Base-by-base conservation (phyloP, 169 alveolate genomes). In the Plasmodium inui region DNA sequence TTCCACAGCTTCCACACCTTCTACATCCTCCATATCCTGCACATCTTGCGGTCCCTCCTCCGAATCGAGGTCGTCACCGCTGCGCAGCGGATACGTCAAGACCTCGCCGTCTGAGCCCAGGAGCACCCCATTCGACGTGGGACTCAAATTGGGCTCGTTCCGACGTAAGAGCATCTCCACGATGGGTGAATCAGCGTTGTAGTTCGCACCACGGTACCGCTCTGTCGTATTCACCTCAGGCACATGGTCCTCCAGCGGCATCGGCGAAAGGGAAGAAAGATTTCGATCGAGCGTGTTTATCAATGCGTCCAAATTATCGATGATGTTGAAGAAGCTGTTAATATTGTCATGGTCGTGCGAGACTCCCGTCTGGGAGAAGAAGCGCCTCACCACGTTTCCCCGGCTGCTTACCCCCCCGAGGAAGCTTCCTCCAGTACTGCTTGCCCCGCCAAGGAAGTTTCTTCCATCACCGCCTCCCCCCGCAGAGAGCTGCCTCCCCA, bases 271-370 rank as follows among this genome's bases (percentile, higher is more conserved):
- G 0, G 93, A 14, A n/a, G 93, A 53, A 0, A 53, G n/a, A 9
- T 86, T 86, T 7, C 82, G 34, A 76, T 67, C 80, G 6, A 92
- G 28, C 1, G 74, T 72, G 17, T 22, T 37, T 26, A 78, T 71
- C 19, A 80, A 34, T 1, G 83, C 80, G 34, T 84, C 92, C 26
- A 92, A 67, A 26, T 84, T 74, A 8, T 92, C 89, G 1, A 81
- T 82, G 14, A 70, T 79, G 28, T 53, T 82, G 41, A 92, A 84
- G 55, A 84, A 92, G 46, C 53, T 84, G 82, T 82, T 84, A 19
- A 92, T 50, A 30, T 74, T 86, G 30, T 44, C 79, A 55, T 34
- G n/a, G 3, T 71, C 46, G 0, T 17, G 39, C 10, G 83, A 26
- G 22, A 19, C 10, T 26, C 57, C 50, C 17, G 1, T 19, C 8